These are phyloP conservation scores for Perilla frutescens DNA, from an alignment of 257 asterid species.

Conservation along the genomic window DNA sequence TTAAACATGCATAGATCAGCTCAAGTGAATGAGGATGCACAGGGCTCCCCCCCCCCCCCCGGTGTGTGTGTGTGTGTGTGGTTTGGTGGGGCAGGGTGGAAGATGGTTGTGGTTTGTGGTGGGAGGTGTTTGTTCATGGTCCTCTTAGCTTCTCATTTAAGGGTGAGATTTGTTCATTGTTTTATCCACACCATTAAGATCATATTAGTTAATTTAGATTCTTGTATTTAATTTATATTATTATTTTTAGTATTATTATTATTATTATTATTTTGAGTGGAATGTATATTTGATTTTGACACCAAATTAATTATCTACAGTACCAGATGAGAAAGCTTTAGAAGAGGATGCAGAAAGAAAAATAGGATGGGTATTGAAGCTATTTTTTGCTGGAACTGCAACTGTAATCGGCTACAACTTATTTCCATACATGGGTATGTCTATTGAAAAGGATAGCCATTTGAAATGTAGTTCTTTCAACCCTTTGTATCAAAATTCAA, in stretches of 20 bases:
- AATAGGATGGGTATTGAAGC: constrained; percentile 88
- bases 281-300: neutral
- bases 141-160: constrained; percentile 7
- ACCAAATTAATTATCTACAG: constrained; percentile 18
- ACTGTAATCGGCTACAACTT: constrained; percentile 73
- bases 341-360: constrained; percentile 93
- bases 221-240: constrained; percentile 3
- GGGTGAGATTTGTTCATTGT: neutral
- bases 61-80: neutral
- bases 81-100: neutral
- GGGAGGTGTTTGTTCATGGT: constrained; percentile 16
- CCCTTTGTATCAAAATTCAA: constrained; percentile 20
- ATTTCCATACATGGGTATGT: constrained; percentile 91
- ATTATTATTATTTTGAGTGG: too few relatives aligned
- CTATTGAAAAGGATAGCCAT: constrained; percentile 23
- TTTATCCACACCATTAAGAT: constrained; percentile 15
- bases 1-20: neutral
- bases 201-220: constrained; percentile 1
- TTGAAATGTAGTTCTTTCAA: constrained; percentile 4
- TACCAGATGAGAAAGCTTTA: constrained; percentile 65
- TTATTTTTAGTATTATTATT: too few relatives aligned
- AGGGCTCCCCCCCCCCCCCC: neutral
- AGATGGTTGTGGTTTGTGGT: neutral
- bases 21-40: neutral
- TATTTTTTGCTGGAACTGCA: constrained; percentile 84